Evolutionary conservation across 1,284 basidiomycete genomes (phyloP), one percentile per base, ranked within the genome.

Genomic region (Sporisorium reilianum): DNA sequence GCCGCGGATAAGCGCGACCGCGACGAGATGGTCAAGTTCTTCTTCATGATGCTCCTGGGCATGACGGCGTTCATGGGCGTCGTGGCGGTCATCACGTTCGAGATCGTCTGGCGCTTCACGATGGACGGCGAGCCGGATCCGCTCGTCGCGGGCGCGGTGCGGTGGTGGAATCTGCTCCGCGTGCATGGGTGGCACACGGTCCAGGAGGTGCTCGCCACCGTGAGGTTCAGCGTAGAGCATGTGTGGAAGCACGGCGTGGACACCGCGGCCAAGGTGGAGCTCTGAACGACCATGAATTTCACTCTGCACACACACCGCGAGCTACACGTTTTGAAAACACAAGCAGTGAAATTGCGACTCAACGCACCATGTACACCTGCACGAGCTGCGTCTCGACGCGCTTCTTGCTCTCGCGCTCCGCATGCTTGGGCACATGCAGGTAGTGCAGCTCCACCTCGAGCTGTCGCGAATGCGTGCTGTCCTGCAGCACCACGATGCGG

Each of bases 401-500:
- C 49, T 63, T 68, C 50, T 64, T 62, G 4, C 23, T 22, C 23
- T 50, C 51, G 4, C 8, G 22, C 10, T 1, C 30, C 46, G 12
- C 18, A 8, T 14, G 18, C 23, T n/a, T 6, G 53, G 30, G 34
- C 16, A 26, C 14, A 18, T 41, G 38, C 4, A 69, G 55, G 85
- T 93, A 97, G 83, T 95, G 93, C 49, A 98, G 91, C 86, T 97
- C 95, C 16, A 96, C 90, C 74, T 97, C 92, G 50, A 98, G 87
- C 81, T 97, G 95, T 53, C 96, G 88, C 30, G 90, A 90, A 84
- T 97, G 97, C n/a, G 87, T 88, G 23, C 87, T 85, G 77, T 90
- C 92, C 87, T 97, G 96, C 60, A 88, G 88, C 80, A 93, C 94
- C 77, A 90, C 89, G 87, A 98, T 95, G 26, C 87, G 89, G 9